A percentile compares a stretch with the other conserved stretches of the same genome.
phyloP scores from a whole-genome alignment of 2,329 filamentous ascomycete genomes.

The Pleoardoris graminearum region DNA sequence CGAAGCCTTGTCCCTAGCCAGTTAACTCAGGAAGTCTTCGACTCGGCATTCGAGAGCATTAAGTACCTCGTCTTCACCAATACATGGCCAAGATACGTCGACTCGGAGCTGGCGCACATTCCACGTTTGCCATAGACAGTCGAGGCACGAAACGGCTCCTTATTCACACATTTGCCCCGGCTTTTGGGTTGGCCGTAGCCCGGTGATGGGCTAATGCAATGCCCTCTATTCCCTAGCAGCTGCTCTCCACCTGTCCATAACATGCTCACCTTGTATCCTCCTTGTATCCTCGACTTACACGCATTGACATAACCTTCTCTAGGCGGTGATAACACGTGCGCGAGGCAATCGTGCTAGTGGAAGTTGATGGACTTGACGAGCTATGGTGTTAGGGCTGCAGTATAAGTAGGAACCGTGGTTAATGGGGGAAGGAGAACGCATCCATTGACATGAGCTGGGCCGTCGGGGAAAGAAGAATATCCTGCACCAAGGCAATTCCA shows the following conservation, averaged over 20 bases:
- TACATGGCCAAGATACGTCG: conserved; percentile 44
- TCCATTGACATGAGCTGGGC: no score
- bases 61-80: conserved; percentile 46
- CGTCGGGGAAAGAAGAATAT: no score
- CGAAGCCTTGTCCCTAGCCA: conserved; percentile 39
- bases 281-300: conserved; percentile 11
- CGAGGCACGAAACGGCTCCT: background rate
- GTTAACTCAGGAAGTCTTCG: conserved; percentile 41
- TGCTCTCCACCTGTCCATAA: conserved; percentile 10
- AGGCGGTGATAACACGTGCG: no score
- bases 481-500: no score
- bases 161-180: conserved; percentile 3
- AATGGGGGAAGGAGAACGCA: no score
- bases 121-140: conserved; percentile 18
- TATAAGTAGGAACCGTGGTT: no score
- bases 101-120: conserved; percentile 34
- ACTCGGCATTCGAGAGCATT: conserved; percentile 43
- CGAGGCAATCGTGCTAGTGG: no score
- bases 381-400: no score
- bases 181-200: conserved; percentile 12
- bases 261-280: conserved; percentile 7
- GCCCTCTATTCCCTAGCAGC: background rate
- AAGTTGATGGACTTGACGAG: no score
- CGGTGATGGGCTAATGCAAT: conserved; percentile 17
- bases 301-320: conserved; percentile 13